Conservation (phyloP, 192 early-diverging fungal genomes). For the Linderina pennispora region DNA sequence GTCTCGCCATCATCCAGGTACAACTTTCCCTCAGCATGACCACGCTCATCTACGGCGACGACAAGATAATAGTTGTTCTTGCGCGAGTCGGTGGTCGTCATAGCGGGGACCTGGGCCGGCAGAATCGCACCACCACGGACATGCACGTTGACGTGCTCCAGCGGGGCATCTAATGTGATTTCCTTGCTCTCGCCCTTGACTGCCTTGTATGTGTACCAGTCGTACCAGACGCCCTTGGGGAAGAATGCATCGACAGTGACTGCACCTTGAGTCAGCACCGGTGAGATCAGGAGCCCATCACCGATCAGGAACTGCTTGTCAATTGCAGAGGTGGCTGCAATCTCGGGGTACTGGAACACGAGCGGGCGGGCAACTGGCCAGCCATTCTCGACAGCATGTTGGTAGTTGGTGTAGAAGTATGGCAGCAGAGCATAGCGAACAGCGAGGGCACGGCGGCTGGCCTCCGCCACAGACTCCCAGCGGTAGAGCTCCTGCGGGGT, state of each 20-base stretch:
- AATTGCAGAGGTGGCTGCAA: slow-evolving; percentile 22
- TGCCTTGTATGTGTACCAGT: slow-evolving; percentile 42
- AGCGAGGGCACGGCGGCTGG: slow-evolving; percentile 44
- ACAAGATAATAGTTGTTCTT: slow-evolving; percentile 45
- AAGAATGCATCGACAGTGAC: slow-evolving; percentile 55
- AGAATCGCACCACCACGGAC: slow-evolving; percentile 56
- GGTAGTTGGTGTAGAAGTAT: slow-evolving; percentile 55
- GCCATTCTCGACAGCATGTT: slow-evolving; percentile 46
- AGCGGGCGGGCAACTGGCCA: slow-evolving; percentile 52
- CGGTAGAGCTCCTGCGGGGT: slow-evolving; percentile 56
- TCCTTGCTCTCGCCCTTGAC: slow-evolving; percentile 12
- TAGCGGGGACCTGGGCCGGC: slow-evolving; percentile 44
- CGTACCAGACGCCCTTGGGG: slow-evolving; percentile 59
- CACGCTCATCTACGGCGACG: slow-evolving; percentile 49
- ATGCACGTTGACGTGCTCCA: slow-evolving; percentile 55
- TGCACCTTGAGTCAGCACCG: slow-evolving; percentile 45
- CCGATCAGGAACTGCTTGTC: slow-evolving; percentile 61
- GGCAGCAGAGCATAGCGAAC: slow-evolving; percentile 58
- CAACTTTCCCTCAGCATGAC: slow-evolving; percentile 45
- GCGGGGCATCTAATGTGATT: slow-evolving; percentile 42
- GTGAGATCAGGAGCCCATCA: slow-evolving; percentile 51
- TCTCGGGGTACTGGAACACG: slow-evolving; percentile 47
- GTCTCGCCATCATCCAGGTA: slow-evolving; percentile 61
- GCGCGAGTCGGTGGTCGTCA: slow-evolving; percentile 47
- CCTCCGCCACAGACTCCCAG: slow-evolving; percentile 52